Evolutionary conservation across 1,284 basidiomycete genomes (phyloP), one percentile per base, ranked within the genome.

Genomic region (Lentinula novae-zelandiae): DNA sequence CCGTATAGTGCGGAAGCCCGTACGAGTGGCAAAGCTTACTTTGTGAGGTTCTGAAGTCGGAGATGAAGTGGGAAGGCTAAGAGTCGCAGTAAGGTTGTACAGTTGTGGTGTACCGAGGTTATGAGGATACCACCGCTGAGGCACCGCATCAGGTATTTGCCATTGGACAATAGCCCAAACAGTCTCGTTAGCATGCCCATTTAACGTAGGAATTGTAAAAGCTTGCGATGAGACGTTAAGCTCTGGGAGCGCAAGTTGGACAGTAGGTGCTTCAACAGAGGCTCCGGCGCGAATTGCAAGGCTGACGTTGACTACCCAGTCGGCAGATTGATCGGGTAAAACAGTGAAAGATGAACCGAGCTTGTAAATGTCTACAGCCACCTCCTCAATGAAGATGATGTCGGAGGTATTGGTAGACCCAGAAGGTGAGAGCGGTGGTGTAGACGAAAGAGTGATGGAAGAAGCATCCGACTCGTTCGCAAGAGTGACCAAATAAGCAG

Each of bases 1-100:
- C 55, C 80, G 72, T 57, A 85, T 78, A 1, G 83, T 85, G 10
- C 84, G 78, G 73, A 85, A 85, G 5, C 84, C 83, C 8, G 81
- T 83, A n/a, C 77, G 76, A 2, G 76, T 76, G 17, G 72, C 70
- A 48, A 74, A 73, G 7, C 65, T 68, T 20, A 76, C 67, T 42
- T 51, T 46, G 22, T 49, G 36, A 10, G 58, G 44, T 20, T 53
- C 22, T 9, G 58, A 20, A 46, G 54, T 46, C 15, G 54, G 31
- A 17, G 53, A 60, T 8, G 54, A 51, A 36, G 36, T 53, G 10
- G 42, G 55, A 51, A 66, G 61, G 54, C 65, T 62, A 15, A 78
- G 60, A 0, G 67, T 62, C 34, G 73, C 68, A 7, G 76, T 80
- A 61, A 85, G 69, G 62, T 84, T 77, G 71, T 85, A 85, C 12